Conservation (phyloP, 441 rosid species). For the Erodium moschatum region DNA sequence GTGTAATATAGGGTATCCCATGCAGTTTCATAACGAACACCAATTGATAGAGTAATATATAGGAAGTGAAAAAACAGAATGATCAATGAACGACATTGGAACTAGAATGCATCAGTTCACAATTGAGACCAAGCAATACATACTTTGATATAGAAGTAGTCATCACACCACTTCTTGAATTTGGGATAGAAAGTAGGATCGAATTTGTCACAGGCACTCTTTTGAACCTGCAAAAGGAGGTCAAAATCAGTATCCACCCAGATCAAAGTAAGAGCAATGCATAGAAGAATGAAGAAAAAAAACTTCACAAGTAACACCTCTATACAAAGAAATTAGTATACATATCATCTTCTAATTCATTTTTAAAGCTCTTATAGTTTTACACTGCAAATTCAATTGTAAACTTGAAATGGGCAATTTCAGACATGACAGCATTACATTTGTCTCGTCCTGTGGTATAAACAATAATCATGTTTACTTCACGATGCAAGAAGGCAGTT, state of each 20-base stretch:
- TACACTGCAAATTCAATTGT: slow-evolving; percentile 3
- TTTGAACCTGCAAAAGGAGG: slow-evolving; percentile 51
- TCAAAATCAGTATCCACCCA: slow-evolving; percentile 10
- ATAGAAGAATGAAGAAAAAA: neutral
- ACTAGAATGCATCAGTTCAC: neutral
- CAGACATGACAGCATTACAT: neutral
- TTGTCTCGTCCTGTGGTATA: neutral
- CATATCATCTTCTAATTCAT: neutral
- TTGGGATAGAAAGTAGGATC: slow-evolving; percentile 79
- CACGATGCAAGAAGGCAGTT: neutral
- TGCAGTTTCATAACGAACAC: neutral
- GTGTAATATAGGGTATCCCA: neutral
- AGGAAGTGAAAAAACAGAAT: neutral
- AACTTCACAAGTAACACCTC: neutral
- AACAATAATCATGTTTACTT: neutral
- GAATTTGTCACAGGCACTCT: slow-evolving; percentile 72
- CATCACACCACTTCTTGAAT: slow-evolving; percentile 96
- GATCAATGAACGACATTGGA: neutral
- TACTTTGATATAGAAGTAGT: slow-evolving; percentile 88
- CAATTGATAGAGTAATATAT: neutral
- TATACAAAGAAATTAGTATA: neutral
- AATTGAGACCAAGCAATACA: neutral
- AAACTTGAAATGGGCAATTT: neutral
- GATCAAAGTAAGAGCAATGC: neutral
- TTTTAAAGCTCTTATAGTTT: slow-evolving; percentile 3